phyloP scores from a whole-genome alignment of 2,329 filamentous ascomycete species.

The Tolypocladium cylindrosporum region DNA sequence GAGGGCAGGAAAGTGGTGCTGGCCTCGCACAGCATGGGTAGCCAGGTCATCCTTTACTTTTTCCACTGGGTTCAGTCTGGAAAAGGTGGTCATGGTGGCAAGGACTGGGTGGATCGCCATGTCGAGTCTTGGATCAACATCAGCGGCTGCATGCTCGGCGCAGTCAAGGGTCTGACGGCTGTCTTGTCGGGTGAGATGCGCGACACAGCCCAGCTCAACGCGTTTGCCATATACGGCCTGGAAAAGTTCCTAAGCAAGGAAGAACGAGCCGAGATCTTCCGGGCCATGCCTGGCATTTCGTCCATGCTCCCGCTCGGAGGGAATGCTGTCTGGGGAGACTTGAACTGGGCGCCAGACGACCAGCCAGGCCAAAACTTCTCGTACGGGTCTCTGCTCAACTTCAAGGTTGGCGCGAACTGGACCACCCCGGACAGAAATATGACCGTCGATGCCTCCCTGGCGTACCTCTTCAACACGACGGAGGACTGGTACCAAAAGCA shows the following conservation, averaged over 20 bases:
- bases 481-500: constrained; percentile 80
- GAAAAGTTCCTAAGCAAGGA: constrained; percentile 90
- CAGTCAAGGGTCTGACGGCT: constrained; percentile 81
- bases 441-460: constrained; percentile 67
- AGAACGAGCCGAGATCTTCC: constrained; percentile 87
- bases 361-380: constrained; percentile 58
- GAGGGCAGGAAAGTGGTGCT: constrained; percentile 73
- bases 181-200: constrained; percentile 96
- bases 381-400: constrained; percentile 78
- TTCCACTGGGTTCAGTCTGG: constrained; percentile 72
- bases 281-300: constrained; percentile 92
- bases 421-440: constrained; percentile 62
- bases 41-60: constrained; percentile 82
- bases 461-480: constrained; percentile 66
- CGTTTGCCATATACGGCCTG: constrained; percentile 91
- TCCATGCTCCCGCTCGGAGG: constrained; percentile 96
- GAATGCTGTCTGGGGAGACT: constrained; percentile 88
- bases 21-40: constrained; percentile 94
- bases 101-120: constrained; percentile 81
- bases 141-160: constrained; percentile 93
- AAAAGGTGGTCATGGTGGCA: constrained; percentile 69
- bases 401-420: constrained; percentile 56
- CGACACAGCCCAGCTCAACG: constrained; percentile 91
- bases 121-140: constrained; percentile 98
- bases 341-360: constrained; percentile 83